Base-by-base conservation (phyloP, 345 rosid genomes). In the Pugionium cornutum region DNA sequence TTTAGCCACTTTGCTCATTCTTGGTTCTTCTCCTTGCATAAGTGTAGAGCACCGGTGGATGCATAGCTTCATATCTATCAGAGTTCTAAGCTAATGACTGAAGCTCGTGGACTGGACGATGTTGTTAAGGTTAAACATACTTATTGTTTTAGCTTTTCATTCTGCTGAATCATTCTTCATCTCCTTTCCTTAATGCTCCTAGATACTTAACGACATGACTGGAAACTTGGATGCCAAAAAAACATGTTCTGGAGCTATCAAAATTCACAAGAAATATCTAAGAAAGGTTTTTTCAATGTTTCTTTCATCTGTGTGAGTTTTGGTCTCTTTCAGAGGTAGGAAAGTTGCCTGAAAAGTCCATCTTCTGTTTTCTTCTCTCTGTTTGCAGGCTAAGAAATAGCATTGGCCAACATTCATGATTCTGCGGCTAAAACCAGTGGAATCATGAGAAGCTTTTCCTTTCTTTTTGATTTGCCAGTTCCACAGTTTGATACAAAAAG, bases 91-190 rank as follows among this genome's bases (percentile, higher is more conserved):
- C 84, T 90, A 53, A 63, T 81, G 79, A 77, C 75, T 26, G 96
- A 94, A 83, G 99, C 99, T 67, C 86, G 87, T 2, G 97, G 97
- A 74, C 84, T 94, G 11, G 99, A 94, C 29, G 99, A 94, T 53
- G 96, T 94, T 41, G 91, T 94, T 68, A 88, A 85, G 97, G 99
- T 84, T 57, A 34, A 31, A 45, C 42, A 53, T 44, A 6, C 33
- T 10, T 27, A 54, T 65, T 44, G n/a, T n/a, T 34, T 2, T 6
- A 44, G 31, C 31, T 26, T 46, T 34, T 48, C 18, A 27, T 47
- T 45, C 31, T 48, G 31, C 44, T 47, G 58, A 40, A n/a, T 66
- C 5, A 42, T 4, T 44, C 6, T 29, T 11, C 54, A 53, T 44
- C 18, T 7, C 2, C 0, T 47, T 48, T 71, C 0, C 27, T 29